These are phyloP conservation scores for Alternaria consortialis DNA, from an alignment of 2,329 filamentous ascomycete species.

Conservation along the genomic window DNA sequence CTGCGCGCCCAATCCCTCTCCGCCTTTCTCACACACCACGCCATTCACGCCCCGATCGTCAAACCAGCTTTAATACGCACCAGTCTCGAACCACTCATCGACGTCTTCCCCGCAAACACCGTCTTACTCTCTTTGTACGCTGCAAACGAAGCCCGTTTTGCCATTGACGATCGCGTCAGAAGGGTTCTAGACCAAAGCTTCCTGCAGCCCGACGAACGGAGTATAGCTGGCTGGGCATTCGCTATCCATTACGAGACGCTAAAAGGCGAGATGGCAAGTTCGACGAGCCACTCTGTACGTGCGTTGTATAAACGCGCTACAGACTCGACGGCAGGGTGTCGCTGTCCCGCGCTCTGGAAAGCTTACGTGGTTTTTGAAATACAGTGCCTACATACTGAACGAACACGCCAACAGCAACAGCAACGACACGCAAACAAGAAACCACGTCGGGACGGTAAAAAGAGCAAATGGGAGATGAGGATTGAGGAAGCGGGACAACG, in stretches of 20 bases:
- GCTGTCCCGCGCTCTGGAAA: slow-evolving; percentile 46
- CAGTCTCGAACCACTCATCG: slow-evolving; percentile 68
- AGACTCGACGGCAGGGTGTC: slow-evolving; percentile 31
- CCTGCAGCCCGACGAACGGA: slow-evolving; percentile 42
- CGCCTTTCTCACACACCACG: slow-evolving; percentile 72
- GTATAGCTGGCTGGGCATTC: slow-evolving; percentile 63
- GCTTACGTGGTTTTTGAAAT: slow-evolving; percentile 47
- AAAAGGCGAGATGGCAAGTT: slow-evolving; percentile 52
- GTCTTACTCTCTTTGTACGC: slow-evolving; percentile 76
- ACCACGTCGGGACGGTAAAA: slow-evolving; percentile 29
- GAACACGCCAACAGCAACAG: background rate
- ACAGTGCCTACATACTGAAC: slow-evolving; percentile 24
- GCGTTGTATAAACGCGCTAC: slow-evolving; percentile 65
- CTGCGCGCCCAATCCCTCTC: slow-evolving; percentile 73
- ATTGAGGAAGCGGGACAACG: slow-evolving; percentile 47
- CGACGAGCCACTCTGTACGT: slow-evolving; percentile 62
- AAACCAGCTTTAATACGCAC: slow-evolving; percentile 72
- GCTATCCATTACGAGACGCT: slow-evolving; percentile 64
- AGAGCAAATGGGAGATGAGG: slow-evolving; percentile 27
- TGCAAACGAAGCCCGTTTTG: slow-evolving; percentile 76
- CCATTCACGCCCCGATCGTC: slow-evolving; percentile 69
- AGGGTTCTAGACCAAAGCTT: slow-evolving; percentile 62
- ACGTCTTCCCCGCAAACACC: slow-evolving; percentile 76
- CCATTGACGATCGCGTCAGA: slow-evolving; percentile 80
- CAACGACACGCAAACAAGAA: slow-evolving; percentile 9